Evolutionary conservation across 169 alveolate genomes (phyloP), one percentile per base, ranked within the genome.

Genomic region (Plasmodium adleri): DNA sequence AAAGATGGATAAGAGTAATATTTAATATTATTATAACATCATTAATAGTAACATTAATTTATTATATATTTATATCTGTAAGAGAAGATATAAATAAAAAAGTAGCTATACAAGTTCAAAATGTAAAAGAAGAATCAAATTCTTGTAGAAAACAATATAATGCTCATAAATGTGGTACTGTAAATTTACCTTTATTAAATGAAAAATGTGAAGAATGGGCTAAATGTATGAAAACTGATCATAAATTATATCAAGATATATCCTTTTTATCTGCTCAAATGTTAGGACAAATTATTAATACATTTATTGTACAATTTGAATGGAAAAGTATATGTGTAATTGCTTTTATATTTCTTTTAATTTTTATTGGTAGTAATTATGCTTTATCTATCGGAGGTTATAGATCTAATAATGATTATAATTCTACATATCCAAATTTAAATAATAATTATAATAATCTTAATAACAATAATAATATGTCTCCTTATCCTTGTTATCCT

Each of bases 151-250:
- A 83, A 60, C 91, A 83, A 15, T 83, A 83, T 45, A 45, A 67
- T 68, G 91, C 91, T 7, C 91, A 83, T 58, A 83, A 83, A 83
- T 83, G 91, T 83, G 91, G 91, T 28, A 83, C 76, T 15, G 91
- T 83, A 0, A 83, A 58, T 83, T 70, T 83, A 54, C 91, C 91
- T 15, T 39, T 83, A n/a, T 60, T 83, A 59, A 83, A 67, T 70
- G 91, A 83, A 13, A 83, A 83, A 49, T 83, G 91, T 83, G 91
- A 83, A 58, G 91, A 83, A 63, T 83, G 91, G 91, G 22, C 70
- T 54, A 83, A 71, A 49, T 83, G 91, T 10, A 83, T 83, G 91
- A 83, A 83, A 20, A 70, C 91, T 0, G 91, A 83, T 70, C 64
- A 67, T 59, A 83, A 83, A 28, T 68, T 83, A 68, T 83, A 83